These are phyloP conservation scores for Conticribra weissflogii DNA, from an alignment of 108 stramenopile species.

Conservation along the genomic window DNA sequence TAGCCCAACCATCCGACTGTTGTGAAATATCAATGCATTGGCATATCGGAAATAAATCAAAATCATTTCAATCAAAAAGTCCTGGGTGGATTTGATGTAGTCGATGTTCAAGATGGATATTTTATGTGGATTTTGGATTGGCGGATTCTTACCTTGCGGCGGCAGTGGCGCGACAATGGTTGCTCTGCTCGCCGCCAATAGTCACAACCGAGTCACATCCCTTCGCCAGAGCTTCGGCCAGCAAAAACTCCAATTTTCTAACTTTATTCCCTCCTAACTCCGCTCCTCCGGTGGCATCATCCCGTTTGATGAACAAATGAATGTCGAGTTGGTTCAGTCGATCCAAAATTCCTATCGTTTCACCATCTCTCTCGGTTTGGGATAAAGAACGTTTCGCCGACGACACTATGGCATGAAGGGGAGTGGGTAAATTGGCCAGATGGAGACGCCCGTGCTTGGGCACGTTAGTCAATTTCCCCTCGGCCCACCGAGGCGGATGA, in stretches of 20 bases:
- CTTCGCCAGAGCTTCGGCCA: conserved; percentile 76
- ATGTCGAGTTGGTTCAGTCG: conserved; percentile 49
- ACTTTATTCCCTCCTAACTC: conserved; percentile 92
- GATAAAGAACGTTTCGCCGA: conserved; percentile 3
- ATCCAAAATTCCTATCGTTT: conserved; percentile 28
- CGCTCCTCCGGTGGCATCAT: conserved; percentile 84
- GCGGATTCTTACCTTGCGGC: conserved; percentile 51
- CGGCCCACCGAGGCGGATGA: conserved; percentile 58
- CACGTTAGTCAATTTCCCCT: conserved; percentile 24
- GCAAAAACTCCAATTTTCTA: conserved; percentile 89
- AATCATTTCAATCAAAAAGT: too few relatives aligned
- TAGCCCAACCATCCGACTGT: conserved; percentile 72
- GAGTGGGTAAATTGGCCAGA: conserved; percentile 80
- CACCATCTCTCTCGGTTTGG: too few relatives aligned
- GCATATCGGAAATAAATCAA: too few relatives aligned
- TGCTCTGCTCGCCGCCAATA: conserved; percentile 91
- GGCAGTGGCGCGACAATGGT: conserved; percentile 92
- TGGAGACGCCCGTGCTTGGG: conserved; percentile 52
- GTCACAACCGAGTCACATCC: conserved; percentile 76
- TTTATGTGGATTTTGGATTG: too few relatives aligned
- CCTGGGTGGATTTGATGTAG: too few relatives aligned
- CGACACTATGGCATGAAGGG: conserved; percentile 41
- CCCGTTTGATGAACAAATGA: conserved; percentile 72
- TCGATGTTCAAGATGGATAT: too few relatives aligned
- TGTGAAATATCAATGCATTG: background rate